These are phyloP conservation scores for Suillus placidus DNA, from an alignment of 768 basidiomycete species.

Conservation along the genomic window DNA sequence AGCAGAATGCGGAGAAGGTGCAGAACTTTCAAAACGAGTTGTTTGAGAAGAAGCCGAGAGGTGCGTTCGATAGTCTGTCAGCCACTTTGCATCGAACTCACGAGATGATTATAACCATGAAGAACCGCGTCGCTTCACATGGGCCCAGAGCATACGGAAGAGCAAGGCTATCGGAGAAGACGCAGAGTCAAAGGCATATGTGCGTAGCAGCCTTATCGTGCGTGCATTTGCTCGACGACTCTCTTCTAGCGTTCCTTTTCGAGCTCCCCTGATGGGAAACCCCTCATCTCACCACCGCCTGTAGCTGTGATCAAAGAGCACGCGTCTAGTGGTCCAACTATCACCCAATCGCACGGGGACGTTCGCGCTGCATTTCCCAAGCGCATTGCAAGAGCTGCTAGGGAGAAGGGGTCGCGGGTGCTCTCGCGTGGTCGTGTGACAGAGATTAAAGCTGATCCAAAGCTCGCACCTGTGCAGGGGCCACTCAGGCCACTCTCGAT, in stretches of 20 bases:
- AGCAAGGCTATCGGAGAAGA: not conserved
- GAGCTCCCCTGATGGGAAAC: constrained; percentile 19
- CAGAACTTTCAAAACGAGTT: constrained; percentile 22
- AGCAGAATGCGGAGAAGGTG: constrained; percentile 16
- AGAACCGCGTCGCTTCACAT: constrained; percentile 22
- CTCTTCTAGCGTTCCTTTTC: not conserved
- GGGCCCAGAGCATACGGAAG: constrained; percentile 19
- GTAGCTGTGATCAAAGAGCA: constrained; percentile 18
- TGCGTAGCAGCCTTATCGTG: not conserved
- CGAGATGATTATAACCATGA: not conserved
- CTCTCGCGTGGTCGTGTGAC: constrained; percentile 29
- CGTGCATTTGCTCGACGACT: not conserved
- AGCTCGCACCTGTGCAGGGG: constrained; percentile 35
- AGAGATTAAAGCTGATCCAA: constrained; percentile 32
- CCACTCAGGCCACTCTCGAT: constrained; percentile 35
- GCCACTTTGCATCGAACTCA: not conserved
- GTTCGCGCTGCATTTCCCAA: constrained; percentile 12
- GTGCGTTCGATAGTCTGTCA: constrained; percentile 21
- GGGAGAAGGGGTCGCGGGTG: constrained; percentile 14
- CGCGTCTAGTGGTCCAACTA: constrained; percentile 2
- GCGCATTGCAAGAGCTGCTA: constrained; percentile 15
- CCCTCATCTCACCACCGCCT: constrained; percentile 18
- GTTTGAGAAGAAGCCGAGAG: constrained; percentile 27
- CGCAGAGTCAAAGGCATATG: not conserved
- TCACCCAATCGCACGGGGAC: constrained; percentile 3